Conservation (phyloP, 345 rosid genomes). For the Capsella bursapastoris region DNA sequence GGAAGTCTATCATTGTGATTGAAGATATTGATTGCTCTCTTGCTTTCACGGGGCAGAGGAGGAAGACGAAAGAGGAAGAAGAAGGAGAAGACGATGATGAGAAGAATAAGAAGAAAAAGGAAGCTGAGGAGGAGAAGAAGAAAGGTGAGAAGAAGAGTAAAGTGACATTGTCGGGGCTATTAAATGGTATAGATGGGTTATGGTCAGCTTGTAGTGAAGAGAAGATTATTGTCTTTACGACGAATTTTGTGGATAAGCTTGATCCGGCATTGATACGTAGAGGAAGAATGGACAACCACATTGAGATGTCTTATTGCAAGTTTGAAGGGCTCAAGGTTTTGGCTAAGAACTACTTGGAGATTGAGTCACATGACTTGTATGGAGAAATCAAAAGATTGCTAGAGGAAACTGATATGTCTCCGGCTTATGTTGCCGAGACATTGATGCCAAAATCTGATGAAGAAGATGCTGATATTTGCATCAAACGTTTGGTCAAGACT, state of each 20-base stretch:
- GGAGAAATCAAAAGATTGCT: constrained; percentile 33
- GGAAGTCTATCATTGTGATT: constrained; percentile 56
- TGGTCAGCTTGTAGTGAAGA: constrained; percentile 53
- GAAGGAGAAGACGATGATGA: neutral
- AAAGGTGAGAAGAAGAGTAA: constrained; percentile 17
- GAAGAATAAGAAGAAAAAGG: constrained; percentile 9
- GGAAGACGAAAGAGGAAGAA: constrained; percentile 8
- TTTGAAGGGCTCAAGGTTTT: constrained; percentile 49
- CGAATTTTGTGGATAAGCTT: constrained; percentile 48
- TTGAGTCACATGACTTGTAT: constrained; percentile 43
- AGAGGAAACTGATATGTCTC: constrained; percentile 40
- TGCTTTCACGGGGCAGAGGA: constrained; percentile 4
- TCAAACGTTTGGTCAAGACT: constrained; percentile 42
- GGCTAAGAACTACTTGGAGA: constrained; percentile 50
- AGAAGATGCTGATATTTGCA: constrained; percentile 40
- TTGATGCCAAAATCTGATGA: constrained; percentile 48
- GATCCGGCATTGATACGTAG: constrained; percentile 47
- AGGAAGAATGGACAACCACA: constrained; percentile 53
- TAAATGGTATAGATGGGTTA: constrained; percentile 51
- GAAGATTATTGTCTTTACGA: constrained; percentile 50
- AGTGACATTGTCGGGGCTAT: constrained; percentile 49
- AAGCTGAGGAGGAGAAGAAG: neutral
- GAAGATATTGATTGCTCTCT: constrained; percentile 49
- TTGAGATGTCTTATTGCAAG: constrained; percentile 46
- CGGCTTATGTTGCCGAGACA: constrained; percentile 53